phyloP scores from a whole-genome alignment of 2,329 filamentous ascomycete species.

The Clonostachys rosea region DNA sequence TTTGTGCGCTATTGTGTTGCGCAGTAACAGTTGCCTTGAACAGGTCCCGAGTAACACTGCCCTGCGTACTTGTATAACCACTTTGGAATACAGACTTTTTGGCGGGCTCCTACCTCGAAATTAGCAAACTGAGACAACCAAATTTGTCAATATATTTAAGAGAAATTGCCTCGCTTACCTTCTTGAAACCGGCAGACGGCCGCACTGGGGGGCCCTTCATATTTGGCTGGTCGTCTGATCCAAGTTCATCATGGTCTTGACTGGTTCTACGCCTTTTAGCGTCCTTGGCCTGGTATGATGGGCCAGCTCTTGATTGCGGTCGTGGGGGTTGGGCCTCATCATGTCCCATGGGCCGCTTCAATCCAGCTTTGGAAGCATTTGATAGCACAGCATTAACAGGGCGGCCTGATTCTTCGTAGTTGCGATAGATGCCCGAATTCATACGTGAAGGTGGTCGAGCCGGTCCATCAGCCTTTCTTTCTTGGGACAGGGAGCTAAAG shows the following conservation, averaged over 20 bases:
- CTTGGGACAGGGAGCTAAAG: slow-evolving; percentile 22
- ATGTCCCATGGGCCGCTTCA: slow-evolving; percentile 70
- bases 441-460: slow-evolving; percentile 52
- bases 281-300: slow-evolving; percentile 66
- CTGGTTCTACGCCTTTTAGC: slow-evolving; percentile 76
- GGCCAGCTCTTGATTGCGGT: slow-evolving; percentile 40
- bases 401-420: slow-evolving; percentile 56
- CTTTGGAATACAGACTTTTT: slow-evolving; percentile 55
- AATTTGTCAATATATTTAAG: background rate
- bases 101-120: slow-evolving; percentile 45
- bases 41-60: slow-evolving; percentile 47
- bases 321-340: slow-evolving; percentile 46
- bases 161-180: slow-evolving; percentile 42
- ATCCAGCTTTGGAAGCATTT: slow-evolving; percentile 51
- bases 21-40: slow-evolving; percentile 63
- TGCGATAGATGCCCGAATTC: slow-evolving; percentile 44
- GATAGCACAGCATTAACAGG: slow-evolving; percentile 57
- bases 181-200: slow-evolving; percentile 66
- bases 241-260: slow-evolving; percentile 62
- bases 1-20: slow-evolving; percentile 62
- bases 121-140: slow-evolving; percentile 20
- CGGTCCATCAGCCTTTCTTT: slow-evolving; percentile 21
- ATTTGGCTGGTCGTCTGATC: slow-evolving; percentile 49
- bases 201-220: slow-evolving; percentile 83
- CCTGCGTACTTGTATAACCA: slow-evolving; percentile 57